Evolutionary conservation across 352 stramenopile genomes (phyloP).

Genomic region (Poterioochromonas sp.): DNA sequence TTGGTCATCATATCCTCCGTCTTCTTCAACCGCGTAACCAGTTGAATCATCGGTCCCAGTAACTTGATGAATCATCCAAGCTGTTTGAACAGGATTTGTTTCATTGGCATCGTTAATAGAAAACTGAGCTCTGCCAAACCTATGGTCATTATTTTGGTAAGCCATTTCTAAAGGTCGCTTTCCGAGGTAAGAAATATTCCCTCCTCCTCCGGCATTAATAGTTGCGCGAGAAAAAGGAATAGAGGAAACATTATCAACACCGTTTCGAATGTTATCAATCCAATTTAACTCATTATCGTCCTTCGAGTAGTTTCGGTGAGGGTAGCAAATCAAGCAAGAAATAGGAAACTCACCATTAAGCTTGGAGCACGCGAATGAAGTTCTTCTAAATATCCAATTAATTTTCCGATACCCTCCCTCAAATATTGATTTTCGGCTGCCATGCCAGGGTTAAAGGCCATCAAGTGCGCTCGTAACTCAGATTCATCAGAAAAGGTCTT

Average conservation of each 20-base stretch:
- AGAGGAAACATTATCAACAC: background rate
- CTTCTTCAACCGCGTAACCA: background rate
- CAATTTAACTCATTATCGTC: background rate
- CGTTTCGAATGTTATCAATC: background rate
- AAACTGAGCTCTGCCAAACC: background rate
- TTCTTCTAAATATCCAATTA: background rate
- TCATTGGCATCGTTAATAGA: background rate
- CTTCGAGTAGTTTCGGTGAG: background rate
- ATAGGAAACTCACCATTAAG: background rate
- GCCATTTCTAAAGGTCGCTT: background rate
- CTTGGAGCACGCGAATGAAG: background rate
- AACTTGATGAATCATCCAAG: background rate
- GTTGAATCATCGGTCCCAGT: background rate
- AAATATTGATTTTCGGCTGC: constrained; percentile 19
- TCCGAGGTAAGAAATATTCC: background rate
- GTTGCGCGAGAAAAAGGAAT: background rate
- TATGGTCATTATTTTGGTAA: background rate
- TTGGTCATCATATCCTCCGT: background rate
- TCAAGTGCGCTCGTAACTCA: constrained; percentile 1
- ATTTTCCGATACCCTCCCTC: background rate
- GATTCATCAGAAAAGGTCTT: constrained; percentile 23
- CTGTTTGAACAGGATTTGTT: background rate
- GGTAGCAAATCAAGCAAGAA: background rate
- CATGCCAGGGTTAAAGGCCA: constrained; percentile 9
- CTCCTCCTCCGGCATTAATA: background rate